Conservation (phyloP, 75 land plant species). For the Sequoiadendron giganteum region DNA sequence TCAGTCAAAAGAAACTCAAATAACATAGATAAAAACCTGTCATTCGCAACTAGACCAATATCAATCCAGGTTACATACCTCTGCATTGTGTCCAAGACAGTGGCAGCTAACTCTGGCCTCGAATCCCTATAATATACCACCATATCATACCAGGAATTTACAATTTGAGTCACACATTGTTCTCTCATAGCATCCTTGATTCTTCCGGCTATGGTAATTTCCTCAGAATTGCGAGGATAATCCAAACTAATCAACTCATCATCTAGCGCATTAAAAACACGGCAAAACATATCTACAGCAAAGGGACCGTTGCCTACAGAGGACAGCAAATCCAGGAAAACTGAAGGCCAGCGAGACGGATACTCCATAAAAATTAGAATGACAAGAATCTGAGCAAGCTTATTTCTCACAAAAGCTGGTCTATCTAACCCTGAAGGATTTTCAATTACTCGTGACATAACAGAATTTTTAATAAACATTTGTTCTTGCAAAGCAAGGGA, state of each 20-base stretch:
- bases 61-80: slow-evolving; percentile 95
- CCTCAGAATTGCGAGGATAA: slow-evolving; percentile 62
- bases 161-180: slow-evolving; percentile 88
- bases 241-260: slow-evolving; percentile 89
- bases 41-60: slow-evolving; percentile 85
- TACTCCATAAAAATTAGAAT: slow-evolving; percentile 78
- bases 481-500: slow-evolving; percentile 59
- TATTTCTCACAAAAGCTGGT: slow-evolving; percentile 83
- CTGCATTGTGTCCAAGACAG: slow-evolving; percentile 69
- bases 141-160: slow-evolving; percentile 82
- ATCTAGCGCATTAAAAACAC: slow-evolving; percentile 77
- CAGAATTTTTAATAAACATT: slow-evolving; percentile 48
- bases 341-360: slow-evolving; percentile 77
- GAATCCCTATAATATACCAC: slow-evolving; percentile 57
- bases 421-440: slow-evolving; percentile 32
- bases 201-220: slow-evolving; percentile 49
- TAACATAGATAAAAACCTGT: slow-evolving; percentile 68
- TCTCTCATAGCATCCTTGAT: slow-evolving; percentile 95
- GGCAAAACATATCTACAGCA: slow-evolving; percentile 87
- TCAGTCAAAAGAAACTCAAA: slow-evolving; percentile 70
- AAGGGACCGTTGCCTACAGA: slow-evolving; percentile 50
- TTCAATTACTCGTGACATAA: slow-evolving; percentile 45
- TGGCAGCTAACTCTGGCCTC: slow-evolving; percentile 56
- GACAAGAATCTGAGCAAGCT: slow-evolving; percentile 88
- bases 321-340: slow-evolving; percentile 68